Evolutionary conservation across 108 stramenopile species (phyloP), one percentile per base, ranked within the genome.

Genomic region (Cyclotella baltica): DNA sequence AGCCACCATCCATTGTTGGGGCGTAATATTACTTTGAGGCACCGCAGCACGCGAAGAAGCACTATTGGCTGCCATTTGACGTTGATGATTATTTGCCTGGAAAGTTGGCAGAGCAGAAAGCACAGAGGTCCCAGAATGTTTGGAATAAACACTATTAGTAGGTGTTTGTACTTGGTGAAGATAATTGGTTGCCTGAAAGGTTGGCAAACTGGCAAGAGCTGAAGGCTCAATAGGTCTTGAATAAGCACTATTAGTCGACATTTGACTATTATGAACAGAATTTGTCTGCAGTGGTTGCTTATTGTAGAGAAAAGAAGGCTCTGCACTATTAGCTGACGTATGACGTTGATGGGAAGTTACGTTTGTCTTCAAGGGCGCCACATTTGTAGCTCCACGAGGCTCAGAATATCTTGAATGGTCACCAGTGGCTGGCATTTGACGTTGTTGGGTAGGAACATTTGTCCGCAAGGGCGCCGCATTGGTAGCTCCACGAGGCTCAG

Each of bases 1-100:
- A 1, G 28, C 15, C 19, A 67, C 19, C 48, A 52, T n/a, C 67
- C 48, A 67, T 50, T 61, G 59, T 1, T 61, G 59, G 15, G 30
- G 2, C 8, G 29, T 28, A 58, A 33, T 34, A 30, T 11, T 9
- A 4, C 13, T 31, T 34, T 61, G 47, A 48, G 18, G 59, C 31
- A 3, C 33, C 16, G 15, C 30, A 0, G 59, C 31, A 1, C 51
- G 11, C 11, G 51, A 52, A 52, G 4, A 52, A 52, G 10, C 51
- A n/a, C 51, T 52, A n/a, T 43, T 13, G 40, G 10, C 4, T 52
- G 51, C n/a, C n/a, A n/a, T n/a, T n/a, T n/a, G n/a, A n/a, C n/a
- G n/a, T n/a, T n/a, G n/a, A n/a, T n/a, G n/a, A n/a, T n/a, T n/a
- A n/a, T n/a, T n/a, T n/a, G n/a, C n/a, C n/a, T n/a, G n/a, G n/a